Evolutionary conservation across 495 filamentous ascomycete species (phyloP), one percentile per base, ranked within the genome.

Genomic region (Penicillium soppii): DNA sequence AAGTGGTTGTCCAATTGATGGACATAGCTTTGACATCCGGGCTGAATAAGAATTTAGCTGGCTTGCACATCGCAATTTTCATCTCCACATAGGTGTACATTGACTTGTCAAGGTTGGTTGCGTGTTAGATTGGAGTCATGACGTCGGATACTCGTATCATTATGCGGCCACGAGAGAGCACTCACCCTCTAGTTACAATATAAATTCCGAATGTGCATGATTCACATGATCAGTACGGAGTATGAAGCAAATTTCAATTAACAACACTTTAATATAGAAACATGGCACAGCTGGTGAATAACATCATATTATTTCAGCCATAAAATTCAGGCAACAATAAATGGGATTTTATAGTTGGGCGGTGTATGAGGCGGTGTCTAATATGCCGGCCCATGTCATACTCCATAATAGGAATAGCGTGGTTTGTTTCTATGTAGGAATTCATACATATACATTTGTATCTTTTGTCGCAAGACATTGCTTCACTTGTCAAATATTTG

Each of bases 71-170:
- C 15, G 8, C 6, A 10, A 9, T 37, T 7, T 15, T 12, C 15
- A 22, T 19, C n/a, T 43, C 23, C 5, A 16, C 23, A 7, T 27
- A 27, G 13, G 2, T 19, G 13, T 23, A 13, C 20, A 7, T 43
- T 13, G 4, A 12, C n/a, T 12, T 16, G n/a, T 25, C 17, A 5
- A 8, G 19, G 17, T 16, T 6, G 3, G 29, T 15, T 21, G 12
- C 5, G 15, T 17, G 20, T 29, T 27, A 19, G 40, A 35, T 29
- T 2, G 33, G 10, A 39, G 35, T 48, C 35, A 48, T 48, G 46
- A 48, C 46, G 46, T 48, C 46, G 35, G 25, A 26, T 33, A 45
- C 43, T 35, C 19, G 13, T 38, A 8, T 37, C 12, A 10, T 20
- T 19, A 38, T 38, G 9, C 17, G 1, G 9, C 5, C 25, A 27